Percentiles rank a stretch among this genome's conserved stretches.
Evolutionary conservation across 495 filamentous ascomycete species (phyloP).

Genomic region (Penicillium alfredii): DNA sequence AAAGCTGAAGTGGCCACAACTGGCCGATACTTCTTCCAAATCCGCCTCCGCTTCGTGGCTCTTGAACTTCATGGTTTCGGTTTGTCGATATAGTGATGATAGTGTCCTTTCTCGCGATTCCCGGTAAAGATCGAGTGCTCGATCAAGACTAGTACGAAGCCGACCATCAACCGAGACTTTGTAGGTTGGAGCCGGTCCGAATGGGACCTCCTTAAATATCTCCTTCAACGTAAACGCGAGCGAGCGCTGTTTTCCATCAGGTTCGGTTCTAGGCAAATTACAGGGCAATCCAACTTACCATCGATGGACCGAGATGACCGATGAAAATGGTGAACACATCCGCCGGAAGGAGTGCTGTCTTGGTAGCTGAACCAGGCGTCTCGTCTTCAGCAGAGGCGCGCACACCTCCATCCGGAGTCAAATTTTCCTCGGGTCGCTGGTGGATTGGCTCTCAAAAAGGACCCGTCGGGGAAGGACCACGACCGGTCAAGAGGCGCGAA

Average conservation of each 20-base stretch:
- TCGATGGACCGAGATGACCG: slow-evolving; percentile 77
- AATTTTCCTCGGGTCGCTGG: slow-evolving; percentile 59
- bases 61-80: slow-evolving; percentile 58
- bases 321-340: slow-evolving; percentile 91
- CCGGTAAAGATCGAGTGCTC: slow-evolving; percentile 74
- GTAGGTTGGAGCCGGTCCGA: slow-evolving; percentile 57
- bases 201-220: slow-evolving; percentile 83
- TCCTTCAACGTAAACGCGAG: slow-evolving; percentile 83
- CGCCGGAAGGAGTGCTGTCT: slow-evolving; percentile 46
- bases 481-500: slow-evolving; percentile 22
- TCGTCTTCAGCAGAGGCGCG: slow-evolving; percentile 10
- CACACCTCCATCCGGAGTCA: slow-evolving; percentile 27
- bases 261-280: not conserved
- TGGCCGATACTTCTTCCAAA: slow-evolving; percentile 92
- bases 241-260: slow-evolving; percentile 55
- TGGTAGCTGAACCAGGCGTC: slow-evolving; percentile 9
- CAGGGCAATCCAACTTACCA: slow-evolving; percentile 57
- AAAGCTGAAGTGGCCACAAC: slow-evolving; percentile 91
- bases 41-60: slow-evolving; percentile 77
- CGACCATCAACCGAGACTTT: slow-evolving; percentile 68
- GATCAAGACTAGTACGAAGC: slow-evolving; percentile 68
- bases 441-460: slow-evolving; percentile 56
- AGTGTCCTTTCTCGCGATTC: slow-evolving; percentile 68
- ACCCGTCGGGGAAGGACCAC: slow-evolving; percentile 36
- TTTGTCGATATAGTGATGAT: slow-evolving; percentile 67